Base-by-base conservation (phyloP, 1,284 basidiomycete species). In the Ceratobasidium sp. region DNA sequence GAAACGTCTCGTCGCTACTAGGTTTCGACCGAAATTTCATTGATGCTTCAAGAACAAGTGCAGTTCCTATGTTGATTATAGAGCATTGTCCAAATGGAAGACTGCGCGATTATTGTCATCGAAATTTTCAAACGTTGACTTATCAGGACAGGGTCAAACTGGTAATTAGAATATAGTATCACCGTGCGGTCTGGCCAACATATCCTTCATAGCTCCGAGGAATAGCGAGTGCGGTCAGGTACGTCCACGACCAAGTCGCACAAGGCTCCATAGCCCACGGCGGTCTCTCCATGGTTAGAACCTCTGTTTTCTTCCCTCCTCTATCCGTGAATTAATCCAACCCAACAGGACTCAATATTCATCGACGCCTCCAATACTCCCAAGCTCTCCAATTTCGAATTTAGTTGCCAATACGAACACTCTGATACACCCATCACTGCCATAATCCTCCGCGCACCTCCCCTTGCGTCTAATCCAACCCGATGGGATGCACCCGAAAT, bases 81-180 rank as follows among this genome's bases (percentile, higher is more conserved):
- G 69, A 71, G 38, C 50, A 52, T 28, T 61, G 57, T 21, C 23
- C 69, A 30, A 52, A 61, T 23, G 69, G 69, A 28, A 59, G 18
- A 47, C 57, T 71, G 11, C 35, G 35, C 35, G 35, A 49, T 4
- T 49, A n/a, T 18, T 61, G 58, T 43, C 21, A 18, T 1, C 32
- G 32, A 18, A 61, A 61, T 21, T n/a, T 43, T 23, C 38, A 44
- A 3, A 44, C 41, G 1, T 14, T 61, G 58, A 61, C 7, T 2
- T 21, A 44, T 7, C 7, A 14, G 8, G 58, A 61, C 32, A 2
- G 58, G 23, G 44, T 61, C 9, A 26, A 23, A n/a, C 9, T 61
- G n/a, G 58, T 44, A 44, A 18, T 8, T 23, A 14, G 21, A 23
- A 44, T 32, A 9, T 41, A 11, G 14, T 13, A 3, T n/a, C 38